These are phyloP conservation scores for Monosporascus ibericus DNA, from an alignment of 2,329 filamentous ascomycete genomes.

Conservation along the genomic window DNA sequence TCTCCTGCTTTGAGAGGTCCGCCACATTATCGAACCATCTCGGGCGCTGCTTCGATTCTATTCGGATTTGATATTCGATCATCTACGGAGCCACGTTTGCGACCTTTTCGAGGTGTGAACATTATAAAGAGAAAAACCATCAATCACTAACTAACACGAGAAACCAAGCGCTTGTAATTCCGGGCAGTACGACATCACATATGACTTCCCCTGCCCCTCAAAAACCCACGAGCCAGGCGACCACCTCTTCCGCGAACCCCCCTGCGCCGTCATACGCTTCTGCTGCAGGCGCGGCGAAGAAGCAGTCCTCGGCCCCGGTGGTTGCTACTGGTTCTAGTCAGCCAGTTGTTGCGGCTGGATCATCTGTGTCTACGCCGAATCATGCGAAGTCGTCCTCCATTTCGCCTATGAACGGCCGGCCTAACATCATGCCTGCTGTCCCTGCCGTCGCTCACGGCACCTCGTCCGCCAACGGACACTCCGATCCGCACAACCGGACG, in stretches of 20 bases:
- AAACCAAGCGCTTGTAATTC: conserved; percentile 4
- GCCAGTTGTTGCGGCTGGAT: conserved; percentile 50
- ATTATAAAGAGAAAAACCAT: conserved; percentile 11
- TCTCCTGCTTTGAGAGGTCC: conserved; percentile 2
- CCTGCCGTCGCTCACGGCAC: conserved; percentile 59
- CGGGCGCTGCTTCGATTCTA: conserved; percentile 5
- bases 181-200: conserved; percentile 27
- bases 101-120: conserved; percentile 15
- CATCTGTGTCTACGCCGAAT: conserved; percentile 46
- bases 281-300: conserved; percentile 58
- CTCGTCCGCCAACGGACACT: conserved; percentile 61
- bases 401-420: conserved; percentile 81
- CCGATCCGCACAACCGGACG: conserved; percentile 73
- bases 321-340: conserved; percentile 53
- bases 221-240: conserved; percentile 50
- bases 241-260: conserved; percentile 48
- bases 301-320: conserved; percentile 54
- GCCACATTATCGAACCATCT: conserved; percentile 15
- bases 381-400: conserved; percentile 60
- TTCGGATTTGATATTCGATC: conserved; percentile 26
- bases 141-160: conserved; percentile 1
- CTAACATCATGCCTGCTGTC: conserved; percentile 62
- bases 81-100: conserved; percentile 7
- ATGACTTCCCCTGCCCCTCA: conserved; percentile 57
- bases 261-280: conserved; percentile 61